A percentile compares a stretch with the other conserved stretches of the same genome.
phyloP scores from a whole-genome alignment of 306 rosid species.

The Prinsepia uniflora region DNA sequence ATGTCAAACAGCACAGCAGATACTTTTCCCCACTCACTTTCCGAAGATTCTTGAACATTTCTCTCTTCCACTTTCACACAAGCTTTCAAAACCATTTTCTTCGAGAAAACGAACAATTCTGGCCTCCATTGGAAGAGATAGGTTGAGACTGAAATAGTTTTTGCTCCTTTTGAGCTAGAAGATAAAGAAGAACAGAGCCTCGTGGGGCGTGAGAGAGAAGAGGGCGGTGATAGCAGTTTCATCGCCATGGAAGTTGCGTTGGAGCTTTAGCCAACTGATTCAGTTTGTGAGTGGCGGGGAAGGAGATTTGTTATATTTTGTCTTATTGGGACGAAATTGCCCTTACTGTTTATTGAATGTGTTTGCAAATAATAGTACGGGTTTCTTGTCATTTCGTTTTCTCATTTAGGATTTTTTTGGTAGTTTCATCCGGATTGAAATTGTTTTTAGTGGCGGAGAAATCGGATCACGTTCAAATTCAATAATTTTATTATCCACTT shows the following conservation, averaged over 20 bases:
- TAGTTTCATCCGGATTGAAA: neutral
- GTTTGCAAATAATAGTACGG: neutral
- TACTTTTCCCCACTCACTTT: constrained; percentile 70
- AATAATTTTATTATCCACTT: constrained; percentile 8
- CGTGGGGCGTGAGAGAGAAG: constrained; percentile 32
- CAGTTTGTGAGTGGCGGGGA: constrained; percentile 37
- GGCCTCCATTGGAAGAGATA: constrained; percentile 42
- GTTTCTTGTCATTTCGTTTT: neutral
- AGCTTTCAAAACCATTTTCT: constrained; percentile 43
- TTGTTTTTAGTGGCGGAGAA: constrained; percentile 18
- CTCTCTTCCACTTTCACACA: constrained; percentile 59
- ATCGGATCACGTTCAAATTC: neutral
- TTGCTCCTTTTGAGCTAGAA: constrained; percentile 24
- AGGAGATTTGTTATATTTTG: constrained; percentile 12
- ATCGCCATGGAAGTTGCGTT: constrained; percentile 34
- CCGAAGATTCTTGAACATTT: constrained; percentile 33
- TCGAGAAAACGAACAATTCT: constrained; percentile 30
- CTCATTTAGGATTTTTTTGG: neutral
- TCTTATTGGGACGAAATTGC: neutral
- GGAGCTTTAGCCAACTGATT: constrained; percentile 6
- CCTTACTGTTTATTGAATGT: neutral
- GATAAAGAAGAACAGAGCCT: constrained; percentile 35
- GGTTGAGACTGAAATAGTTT: constrained; percentile 33
- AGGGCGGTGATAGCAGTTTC: constrained; percentile 30
- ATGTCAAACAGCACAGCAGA: constrained; percentile 92